These are phyloP conservation scores for Tetrastigma voinierianum DNA, from an alignment of 164 flowering plant species.

Conservation along the genomic window DNA sequence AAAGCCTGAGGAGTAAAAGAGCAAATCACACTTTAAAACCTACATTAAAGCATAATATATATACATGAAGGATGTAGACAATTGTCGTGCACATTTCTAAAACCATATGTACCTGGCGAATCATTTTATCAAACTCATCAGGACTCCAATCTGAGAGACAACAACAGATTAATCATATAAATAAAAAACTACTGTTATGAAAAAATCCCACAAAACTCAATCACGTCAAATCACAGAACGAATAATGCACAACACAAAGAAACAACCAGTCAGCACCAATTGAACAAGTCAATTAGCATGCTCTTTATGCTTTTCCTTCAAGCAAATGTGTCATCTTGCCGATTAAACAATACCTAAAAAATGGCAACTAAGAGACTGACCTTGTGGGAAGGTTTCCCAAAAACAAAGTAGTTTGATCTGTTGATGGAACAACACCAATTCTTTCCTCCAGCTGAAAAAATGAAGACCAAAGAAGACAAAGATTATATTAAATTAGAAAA, in stretches of 20 bases:
- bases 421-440: slow-evolving; percentile 40
- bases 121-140: slow-evolving; percentile 34
- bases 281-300: too few relatives aligned
- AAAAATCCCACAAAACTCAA: too few relatives aligned
- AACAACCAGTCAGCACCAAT: too few relatives aligned
- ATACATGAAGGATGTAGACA: too few relatives aligned
- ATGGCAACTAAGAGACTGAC: slow-evolving; percentile 17
- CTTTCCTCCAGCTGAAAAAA: slow-evolving; percentile 38
- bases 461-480: neutral
- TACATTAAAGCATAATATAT: neutral
- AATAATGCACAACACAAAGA: too few relatives aligned
- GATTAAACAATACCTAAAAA: too few relatives aligned
- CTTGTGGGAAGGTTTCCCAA: slow-evolving; percentile 45
- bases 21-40: neutral
- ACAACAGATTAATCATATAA: neutral
- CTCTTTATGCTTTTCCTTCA: too few relatives aligned
- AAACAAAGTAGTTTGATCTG: slow-evolving; percentile 35
- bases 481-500: too few relatives aligned
- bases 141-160: slow-evolving; percentile 34
- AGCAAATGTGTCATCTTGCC: too few relatives aligned
- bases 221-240: too few relatives aligned
- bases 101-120: slow-evolving; percentile 32
- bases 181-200: too few relatives aligned
- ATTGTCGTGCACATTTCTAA: neutral
- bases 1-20: slow-evolving; percentile 26